phyloP scores from a whole-genome alignment of 2,329 filamentous ascomycete genomes.

The Raffaelea arxii region DNA sequence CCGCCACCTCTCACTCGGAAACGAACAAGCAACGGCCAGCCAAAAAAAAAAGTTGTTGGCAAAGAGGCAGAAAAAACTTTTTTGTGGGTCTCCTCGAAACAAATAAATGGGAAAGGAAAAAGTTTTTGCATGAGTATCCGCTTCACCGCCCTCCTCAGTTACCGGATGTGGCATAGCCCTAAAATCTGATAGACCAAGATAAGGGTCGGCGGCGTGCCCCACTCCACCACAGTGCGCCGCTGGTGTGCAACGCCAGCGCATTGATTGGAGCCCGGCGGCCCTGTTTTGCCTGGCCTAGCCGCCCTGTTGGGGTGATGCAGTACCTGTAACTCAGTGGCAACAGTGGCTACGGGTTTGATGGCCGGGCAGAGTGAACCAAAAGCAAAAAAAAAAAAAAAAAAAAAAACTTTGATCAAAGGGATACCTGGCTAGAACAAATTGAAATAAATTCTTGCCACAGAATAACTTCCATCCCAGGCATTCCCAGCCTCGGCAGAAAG shows the following conservation, averaged over 20 bases:
- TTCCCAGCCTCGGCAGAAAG: background rate
- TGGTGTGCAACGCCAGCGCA: background rate
- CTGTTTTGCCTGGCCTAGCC: background rate
- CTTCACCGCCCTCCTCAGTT: constrained; percentile 13
- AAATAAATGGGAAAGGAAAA: constrained; percentile 7
- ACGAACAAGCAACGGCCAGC: background rate
- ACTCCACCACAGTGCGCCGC: background rate
- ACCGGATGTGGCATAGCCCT: constrained; percentile 6
- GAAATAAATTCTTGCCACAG: background rate
- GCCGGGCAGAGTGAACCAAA: too few species aligned
- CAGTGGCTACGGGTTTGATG: background rate
- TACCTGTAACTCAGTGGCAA: background rate
- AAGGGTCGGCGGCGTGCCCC: constrained; percentile 1
- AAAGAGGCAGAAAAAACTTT: constrained; percentile 15
- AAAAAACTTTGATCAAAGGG: background rate
- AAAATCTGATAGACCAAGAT: constrained; percentile 7
- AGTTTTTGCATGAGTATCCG: constrained; percentile 10
- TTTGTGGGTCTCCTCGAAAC: constrained; percentile 8
- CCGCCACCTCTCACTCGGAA: background rate
- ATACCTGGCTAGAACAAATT: background rate
- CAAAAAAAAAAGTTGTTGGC: constrained; percentile 4
- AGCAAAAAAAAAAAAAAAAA: background rate
- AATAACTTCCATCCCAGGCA: background rate
- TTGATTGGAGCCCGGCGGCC: background rate
- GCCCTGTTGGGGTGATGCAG: background rate